Conservation (phyloP, 1,284 basidiomycete genomes). For the Naganishia liquefaciens region DNA sequence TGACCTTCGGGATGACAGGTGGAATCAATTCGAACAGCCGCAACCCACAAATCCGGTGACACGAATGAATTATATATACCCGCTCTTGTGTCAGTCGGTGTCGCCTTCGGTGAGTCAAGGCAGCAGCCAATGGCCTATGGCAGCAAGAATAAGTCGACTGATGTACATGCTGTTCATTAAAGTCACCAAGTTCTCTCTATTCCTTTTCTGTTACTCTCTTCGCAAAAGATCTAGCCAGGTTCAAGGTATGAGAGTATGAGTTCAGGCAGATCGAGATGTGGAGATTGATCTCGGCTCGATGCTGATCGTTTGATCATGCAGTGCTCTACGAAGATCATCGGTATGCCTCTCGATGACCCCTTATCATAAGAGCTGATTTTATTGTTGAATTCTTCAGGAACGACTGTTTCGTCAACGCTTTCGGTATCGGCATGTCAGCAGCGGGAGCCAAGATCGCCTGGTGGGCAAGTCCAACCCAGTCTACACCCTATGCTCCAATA, state of each 20-base stretch:
- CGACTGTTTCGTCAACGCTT: slow-evolving; percentile 43
- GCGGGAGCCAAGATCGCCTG: slow-evolving; percentile 73
- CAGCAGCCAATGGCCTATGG: slow-evolving; percentile 20
- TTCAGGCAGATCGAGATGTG: too few relatives aligned
- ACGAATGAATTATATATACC: slow-evolving; percentile 75
- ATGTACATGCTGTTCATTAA: not conserved
- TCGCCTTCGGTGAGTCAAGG: slow-evolving; percentile 67
- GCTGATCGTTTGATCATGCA: not conserved
- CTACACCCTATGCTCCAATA: slow-evolving; percentile 4
- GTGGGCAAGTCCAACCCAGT: slow-evolving; percentile 43
- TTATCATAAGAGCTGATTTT: not conserved
- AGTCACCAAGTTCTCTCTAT: slow-evolving; percentile 83
- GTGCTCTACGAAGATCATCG: slow-evolving; percentile 95
- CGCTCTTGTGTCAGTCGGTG: slow-evolving; percentile 76
- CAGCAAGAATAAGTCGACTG: not conserved
- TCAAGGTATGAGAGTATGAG: slow-evolving; percentile 45
- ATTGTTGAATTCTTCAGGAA: not conserved
- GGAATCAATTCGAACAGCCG: slow-evolving; percentile 72
- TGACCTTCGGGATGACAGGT: slow-evolving; percentile 55
- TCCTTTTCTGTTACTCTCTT: slow-evolving; percentile 80
- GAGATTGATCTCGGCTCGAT: not conserved
- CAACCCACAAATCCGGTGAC: slow-evolving; percentile 61
- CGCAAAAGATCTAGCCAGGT: slow-evolving; percentile 84
- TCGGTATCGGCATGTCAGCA: slow-evolving; percentile 84
- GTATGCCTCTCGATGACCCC: slow-evolving; percentile 51